Evolutionary conservation across 192 early-diverging fungal species (phyloP).

Genomic region (Geranomyces michiganensis): DNA sequence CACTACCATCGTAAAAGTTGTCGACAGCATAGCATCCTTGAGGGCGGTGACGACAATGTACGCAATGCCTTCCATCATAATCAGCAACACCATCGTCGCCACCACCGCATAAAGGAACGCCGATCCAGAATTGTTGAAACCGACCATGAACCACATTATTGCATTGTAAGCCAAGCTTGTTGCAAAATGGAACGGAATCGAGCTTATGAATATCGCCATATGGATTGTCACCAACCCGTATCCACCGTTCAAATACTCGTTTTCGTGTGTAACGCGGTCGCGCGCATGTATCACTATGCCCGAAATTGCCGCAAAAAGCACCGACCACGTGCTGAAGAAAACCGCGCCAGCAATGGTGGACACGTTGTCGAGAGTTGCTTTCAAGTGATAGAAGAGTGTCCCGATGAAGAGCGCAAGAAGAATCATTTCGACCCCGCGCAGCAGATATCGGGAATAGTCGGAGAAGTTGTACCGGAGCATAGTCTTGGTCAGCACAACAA

Average conservation of each 20-base stretch:
- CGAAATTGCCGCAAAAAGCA: slow-evolving; percentile 2
- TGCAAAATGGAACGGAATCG: background rate
- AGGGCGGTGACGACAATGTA: background rate
- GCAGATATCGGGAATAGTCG: background rate
- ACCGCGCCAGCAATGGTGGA: background rate
- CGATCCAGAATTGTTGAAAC: background rate
- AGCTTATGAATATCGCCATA: background rate
- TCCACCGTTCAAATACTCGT: background rate
- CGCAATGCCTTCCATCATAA: background rate
- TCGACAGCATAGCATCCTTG: slow-evolving; percentile 2
- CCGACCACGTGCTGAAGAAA: slow-evolving; percentile 6
- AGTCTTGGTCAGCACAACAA: background rate
- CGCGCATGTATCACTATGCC: slow-evolving; percentile 4
- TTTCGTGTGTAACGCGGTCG: background rate
- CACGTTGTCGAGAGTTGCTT: background rate
- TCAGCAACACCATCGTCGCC: background rate
- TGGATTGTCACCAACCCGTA: background rate
- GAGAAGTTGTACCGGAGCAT: background rate
- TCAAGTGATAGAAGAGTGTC: background rate
- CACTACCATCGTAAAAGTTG: background rate
- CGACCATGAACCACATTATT: background rate
- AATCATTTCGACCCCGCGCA: background rate
- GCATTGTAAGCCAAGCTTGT: background rate
- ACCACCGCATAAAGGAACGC: background rate
- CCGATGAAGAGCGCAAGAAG: background rate